phyloP scores from a whole-genome alignment of 805 yeast species.

The Spathaspora hagerdaliae region DNA sequence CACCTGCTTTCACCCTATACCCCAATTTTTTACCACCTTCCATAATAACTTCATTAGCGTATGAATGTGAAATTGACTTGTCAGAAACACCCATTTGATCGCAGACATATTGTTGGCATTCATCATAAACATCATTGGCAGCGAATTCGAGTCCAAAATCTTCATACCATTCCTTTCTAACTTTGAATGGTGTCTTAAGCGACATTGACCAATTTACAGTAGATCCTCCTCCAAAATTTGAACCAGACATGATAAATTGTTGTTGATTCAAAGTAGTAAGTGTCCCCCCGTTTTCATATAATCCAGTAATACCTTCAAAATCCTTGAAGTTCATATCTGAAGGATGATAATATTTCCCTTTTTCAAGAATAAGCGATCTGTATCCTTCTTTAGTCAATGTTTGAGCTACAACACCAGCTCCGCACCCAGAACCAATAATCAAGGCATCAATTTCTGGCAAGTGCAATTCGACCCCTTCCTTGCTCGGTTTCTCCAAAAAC shows the following conservation, averaged over 20 bases:
- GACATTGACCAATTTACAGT: slow-evolving; percentile 58
- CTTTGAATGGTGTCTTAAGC: slow-evolving; percentile 45
- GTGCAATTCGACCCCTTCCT: slow-evolving; percentile 25
- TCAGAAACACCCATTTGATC: slow-evolving; percentile 45
- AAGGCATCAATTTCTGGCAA: slow-evolving; percentile 41
- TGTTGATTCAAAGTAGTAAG: slow-evolving; percentile 32
- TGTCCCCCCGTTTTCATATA: slow-evolving; percentile 40
- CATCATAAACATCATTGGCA: slow-evolving; percentile 39
- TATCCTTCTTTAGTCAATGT: slow-evolving; percentile 41
- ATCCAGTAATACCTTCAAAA: slow-evolving; percentile 25
- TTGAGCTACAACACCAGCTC: slow-evolving; percentile 51
- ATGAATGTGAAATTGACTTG: slow-evolving; percentile 39
- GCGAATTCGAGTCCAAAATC: slow-evolving; percentile 44
- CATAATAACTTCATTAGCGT: slow-evolving; percentile 39
- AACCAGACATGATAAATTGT: slow-evolving; percentile 42
- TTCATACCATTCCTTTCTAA: slow-evolving; percentile 50
- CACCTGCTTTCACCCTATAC: slow-evolving; percentile 35
- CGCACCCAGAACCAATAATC: slow-evolving; percentile 50
- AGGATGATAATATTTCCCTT: slow-evolving; percentile 41
- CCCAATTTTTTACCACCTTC: slow-evolving; percentile 45
- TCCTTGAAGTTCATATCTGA: slow-evolving; percentile 36
- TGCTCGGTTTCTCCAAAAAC: slow-evolving; percentile 26
- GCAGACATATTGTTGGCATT: slow-evolving; percentile 43
- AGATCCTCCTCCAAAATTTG: slow-evolving; percentile 56
- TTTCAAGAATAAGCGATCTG: slow-evolving; percentile 45